Evolutionary conservation across 345 rosid species (phyloP).

Genomic region (Eucalyptus pauciflora): DNA sequence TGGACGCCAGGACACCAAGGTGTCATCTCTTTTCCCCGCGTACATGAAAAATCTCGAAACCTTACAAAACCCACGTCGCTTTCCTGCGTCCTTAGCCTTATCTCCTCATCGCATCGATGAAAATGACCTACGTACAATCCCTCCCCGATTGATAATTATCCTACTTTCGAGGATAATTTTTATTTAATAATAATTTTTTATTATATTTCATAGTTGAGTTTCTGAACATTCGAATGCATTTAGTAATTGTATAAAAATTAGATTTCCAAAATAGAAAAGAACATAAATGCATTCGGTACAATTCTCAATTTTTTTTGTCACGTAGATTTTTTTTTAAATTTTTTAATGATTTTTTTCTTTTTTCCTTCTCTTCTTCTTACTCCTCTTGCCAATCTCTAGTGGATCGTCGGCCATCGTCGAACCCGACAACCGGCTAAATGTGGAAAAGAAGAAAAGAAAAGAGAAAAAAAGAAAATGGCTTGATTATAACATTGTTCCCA

Average conservation of each 20-base stretch:
- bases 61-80: not conserved
- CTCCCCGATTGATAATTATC: too few relatives aligned
- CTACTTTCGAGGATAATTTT: too few relatives aligned
- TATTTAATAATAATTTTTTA: too few relatives aligned
- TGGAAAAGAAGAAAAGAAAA: too few relatives aligned
- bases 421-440: accelerated
- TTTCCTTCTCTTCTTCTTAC: too few relatives aligned
- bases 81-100: not conserved
- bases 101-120: not conserved
- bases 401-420: accelerated
- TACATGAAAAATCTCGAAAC: not conserved
- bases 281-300: too few relatives aligned
- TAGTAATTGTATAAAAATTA: accelerated
- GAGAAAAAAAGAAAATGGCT: too few relatives aligned
- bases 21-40: not conserved
- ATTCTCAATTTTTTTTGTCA: too few relatives aligned
- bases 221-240: accelerated
- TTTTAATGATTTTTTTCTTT: too few relatives aligned
- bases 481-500: too few relatives aligned
- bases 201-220: accelerated
- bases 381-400: too few relatives aligned
- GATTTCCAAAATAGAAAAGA: too few relatives aligned
- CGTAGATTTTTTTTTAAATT: accelerated
- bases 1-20: not conserved
- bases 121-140: not conserved